Conservation (phyloP, 305 asterid genomes). For the Fraxinus greggii region DNA sequence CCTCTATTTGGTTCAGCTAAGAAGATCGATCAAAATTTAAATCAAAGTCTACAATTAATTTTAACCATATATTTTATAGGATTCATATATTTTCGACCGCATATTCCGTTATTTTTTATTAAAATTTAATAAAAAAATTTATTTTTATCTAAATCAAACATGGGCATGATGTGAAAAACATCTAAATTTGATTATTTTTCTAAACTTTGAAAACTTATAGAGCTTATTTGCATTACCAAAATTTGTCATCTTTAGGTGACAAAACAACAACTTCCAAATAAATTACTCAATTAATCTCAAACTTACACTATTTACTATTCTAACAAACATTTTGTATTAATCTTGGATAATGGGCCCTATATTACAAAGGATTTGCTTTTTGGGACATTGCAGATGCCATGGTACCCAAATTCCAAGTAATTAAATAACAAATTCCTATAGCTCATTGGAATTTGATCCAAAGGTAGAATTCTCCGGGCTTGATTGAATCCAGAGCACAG, state of each 20-base stretch:
- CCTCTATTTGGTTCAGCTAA: too few relatives aligned
- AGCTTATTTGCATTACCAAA: constrained; percentile 32
- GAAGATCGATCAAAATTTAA: too few relatives aligned
- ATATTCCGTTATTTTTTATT: too few relatives aligned
- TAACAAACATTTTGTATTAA: too few relatives aligned
- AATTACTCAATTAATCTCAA: too few relatives aligned
- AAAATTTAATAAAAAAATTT: too few relatives aligned
- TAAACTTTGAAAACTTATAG: constrained; percentile 18
- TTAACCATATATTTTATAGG: too few relatives aligned
- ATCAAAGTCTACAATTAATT: too few relatives aligned
- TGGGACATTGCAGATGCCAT: constrained; percentile 27
- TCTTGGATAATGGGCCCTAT: too few relatives aligned
- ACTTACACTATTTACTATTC: too few relatives aligned
- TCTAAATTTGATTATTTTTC: constrained; percentile 19
- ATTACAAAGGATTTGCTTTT: background rate
- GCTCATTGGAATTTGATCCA: constrained; percentile 52
- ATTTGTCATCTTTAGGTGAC: constrained; percentile 61
- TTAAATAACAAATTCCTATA: background rate
- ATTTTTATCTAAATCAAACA: too few relatives aligned
- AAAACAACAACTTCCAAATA: constrained; percentile 28
- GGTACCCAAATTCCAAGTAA: constrained; percentile 40
- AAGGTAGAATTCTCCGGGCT: constrained; percentile 55
- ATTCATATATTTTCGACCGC: too few relatives aligned
- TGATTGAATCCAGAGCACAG: constrained; percentile 35
- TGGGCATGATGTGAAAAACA: background rate